phyloP scores from a whole-genome alignment of 495 filamentous ascomycete species.

The Neurospora sp. region DNA sequence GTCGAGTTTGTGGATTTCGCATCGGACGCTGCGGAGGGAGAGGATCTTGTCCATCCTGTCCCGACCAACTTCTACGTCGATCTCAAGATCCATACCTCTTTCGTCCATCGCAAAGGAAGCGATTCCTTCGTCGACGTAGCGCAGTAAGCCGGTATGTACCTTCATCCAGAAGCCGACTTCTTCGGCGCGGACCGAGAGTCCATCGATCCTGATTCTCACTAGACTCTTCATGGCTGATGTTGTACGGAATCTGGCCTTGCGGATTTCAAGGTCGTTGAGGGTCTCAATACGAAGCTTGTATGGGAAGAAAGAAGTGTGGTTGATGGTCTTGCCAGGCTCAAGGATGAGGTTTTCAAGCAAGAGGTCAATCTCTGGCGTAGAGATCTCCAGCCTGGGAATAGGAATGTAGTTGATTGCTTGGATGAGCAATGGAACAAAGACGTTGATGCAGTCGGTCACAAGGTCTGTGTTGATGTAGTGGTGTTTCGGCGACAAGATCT shows the following conservation, averaged over 20 bases:
- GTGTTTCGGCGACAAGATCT: constrained; percentile 50
- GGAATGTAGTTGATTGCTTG: constrained; percentile 74
- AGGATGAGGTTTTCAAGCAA: constrained; percentile 84
- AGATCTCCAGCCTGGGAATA: constrained; percentile 77
- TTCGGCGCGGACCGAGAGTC: constrained; percentile 69
- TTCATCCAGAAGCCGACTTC: constrained; percentile 72
- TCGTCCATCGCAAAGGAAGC: constrained; percentile 77
- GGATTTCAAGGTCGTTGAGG: constrained; percentile 75
- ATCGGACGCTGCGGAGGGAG: constrained; percentile 61
- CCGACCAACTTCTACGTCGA: constrained; percentile 71
- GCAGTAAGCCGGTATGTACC: constrained; percentile 56
- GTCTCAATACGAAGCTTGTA: constrained; percentile 72
- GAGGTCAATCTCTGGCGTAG: constrained; percentile 73
- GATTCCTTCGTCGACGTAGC: constrained; percentile 70
- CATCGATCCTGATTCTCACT: constrained; percentile 66
- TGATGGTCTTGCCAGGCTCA: constrained; percentile 77
- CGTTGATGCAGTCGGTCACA: constrained; percentile 59
- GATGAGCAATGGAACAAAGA: constrained; percentile 72
- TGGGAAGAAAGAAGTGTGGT: constrained; percentile 81
- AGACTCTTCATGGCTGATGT: constrained; percentile 55
- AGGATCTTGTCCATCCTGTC: constrained; percentile 71
- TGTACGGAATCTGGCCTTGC: constrained; percentile 66
- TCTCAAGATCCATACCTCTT: constrained; percentile 72
- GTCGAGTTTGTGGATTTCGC: constrained; percentile 76
- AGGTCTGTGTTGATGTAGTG: constrained; percentile 54